phyloP scores from a whole-genome alignment of 164 flowering plant species.

The Piper betle region DNA sequence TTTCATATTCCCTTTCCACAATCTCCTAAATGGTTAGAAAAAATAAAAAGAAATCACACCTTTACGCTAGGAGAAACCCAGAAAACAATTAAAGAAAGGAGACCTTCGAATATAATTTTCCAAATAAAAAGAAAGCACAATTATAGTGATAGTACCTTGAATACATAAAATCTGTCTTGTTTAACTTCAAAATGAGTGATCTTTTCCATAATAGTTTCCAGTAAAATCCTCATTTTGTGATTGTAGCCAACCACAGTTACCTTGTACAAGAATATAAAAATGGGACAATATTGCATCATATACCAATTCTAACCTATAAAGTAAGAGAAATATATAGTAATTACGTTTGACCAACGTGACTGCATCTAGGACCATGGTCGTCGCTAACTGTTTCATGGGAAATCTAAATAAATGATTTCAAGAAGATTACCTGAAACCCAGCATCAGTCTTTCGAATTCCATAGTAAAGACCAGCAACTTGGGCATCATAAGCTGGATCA shows the following conservation, averaged over 20 bases:
- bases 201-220: conserved; percentile 56
- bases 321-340: too few relatives aligned
- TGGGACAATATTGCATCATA: not conserved
- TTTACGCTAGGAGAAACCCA: too few relatives aligned
- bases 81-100: too few relatives aligned
- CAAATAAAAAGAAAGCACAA: too few relatives aligned
- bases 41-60: not conserved
- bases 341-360: too few relatives aligned
- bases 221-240: conserved; percentile 70
- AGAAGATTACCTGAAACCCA: conserved; percentile 68
- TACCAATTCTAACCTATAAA: not conserved
- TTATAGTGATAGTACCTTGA: conserved; percentile 33
- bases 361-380: not conserved
- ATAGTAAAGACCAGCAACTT: conserved; percentile 89
- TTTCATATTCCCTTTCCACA: conserved; percentile 62
- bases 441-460: conserved; percentile 31
- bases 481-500: conserved; percentile 85
- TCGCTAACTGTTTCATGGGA: not conserved
- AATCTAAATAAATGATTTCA: too few relatives aligned
- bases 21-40: conserved; percentile 41
- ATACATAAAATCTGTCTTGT: conserved; percentile 74
- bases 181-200: conserved; percentile 71
- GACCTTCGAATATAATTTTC: too few relatives aligned
- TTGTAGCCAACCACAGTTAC: conserved; percentile 74
- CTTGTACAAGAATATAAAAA: conserved; percentile 15